These are phyloP conservation scores for Pichia phayaonensis DNA, from an alignment of 805 yeast genomes.

Conservation along the genomic window DNA sequence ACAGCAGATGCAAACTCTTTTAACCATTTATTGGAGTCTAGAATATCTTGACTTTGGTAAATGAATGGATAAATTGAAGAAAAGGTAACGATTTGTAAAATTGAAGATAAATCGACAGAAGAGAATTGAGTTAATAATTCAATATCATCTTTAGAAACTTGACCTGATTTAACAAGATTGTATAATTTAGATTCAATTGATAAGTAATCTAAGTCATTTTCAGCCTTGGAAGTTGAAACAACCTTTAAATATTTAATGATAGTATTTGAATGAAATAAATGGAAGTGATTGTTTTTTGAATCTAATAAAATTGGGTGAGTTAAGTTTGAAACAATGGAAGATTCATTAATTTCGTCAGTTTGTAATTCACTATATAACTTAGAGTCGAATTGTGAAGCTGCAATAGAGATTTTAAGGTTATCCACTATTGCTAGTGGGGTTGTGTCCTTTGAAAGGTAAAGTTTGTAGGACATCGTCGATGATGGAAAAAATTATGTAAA, in stretches of 20 bases:
- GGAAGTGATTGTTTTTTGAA: conserved; percentile 33
- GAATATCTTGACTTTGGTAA: background rate
- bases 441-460: conserved; percentile 13
- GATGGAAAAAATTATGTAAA: too few relatives aligned
- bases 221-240: conserved; percentile 8
- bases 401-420: conserved; percentile 39
- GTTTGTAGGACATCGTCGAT: conserved; percentile 4
- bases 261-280: conserved; percentile 59
- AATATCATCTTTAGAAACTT: conserved; percentile 16
- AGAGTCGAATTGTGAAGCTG: conserved; percentile 25
- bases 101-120: conserved; percentile 29
- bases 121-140: conserved; percentile 6
- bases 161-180: conserved; percentile 31
- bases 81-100: conserved; percentile 52
- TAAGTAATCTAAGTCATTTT: conserved; percentile 13
- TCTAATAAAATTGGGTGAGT: conserved; percentile 21
- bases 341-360: conserved; percentile 2
- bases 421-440: conserved; percentile 25
- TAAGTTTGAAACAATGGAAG: background rate
- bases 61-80: conserved; percentile 46
- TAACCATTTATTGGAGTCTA: conserved; percentile 31
- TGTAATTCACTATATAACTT: conserved; percentile 1
- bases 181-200: conserved; percentile 41
- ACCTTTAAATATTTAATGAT: conserved; percentile 54
- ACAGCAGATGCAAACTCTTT: conserved; percentile 36